Conservation (phyloP, 768 basidiomycete genomes). For the Exidia glandulosa region DNA sequence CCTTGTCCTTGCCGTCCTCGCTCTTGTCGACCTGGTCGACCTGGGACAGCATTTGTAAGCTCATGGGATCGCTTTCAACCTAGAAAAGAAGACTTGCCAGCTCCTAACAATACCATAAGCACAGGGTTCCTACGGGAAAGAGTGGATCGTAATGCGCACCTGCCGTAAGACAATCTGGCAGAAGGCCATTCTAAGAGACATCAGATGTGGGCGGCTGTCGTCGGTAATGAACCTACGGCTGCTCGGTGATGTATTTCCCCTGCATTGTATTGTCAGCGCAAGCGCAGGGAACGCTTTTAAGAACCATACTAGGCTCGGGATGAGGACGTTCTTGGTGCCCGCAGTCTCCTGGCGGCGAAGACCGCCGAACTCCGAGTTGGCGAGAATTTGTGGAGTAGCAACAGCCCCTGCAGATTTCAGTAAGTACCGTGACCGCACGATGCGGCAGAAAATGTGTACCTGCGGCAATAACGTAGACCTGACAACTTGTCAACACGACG, state of each 20-base stretch:
- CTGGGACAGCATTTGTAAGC: too few relatives aligned
- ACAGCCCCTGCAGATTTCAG: constrained; percentile 3
- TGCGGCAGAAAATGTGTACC: background rate
- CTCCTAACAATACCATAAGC: too few relatives aligned
- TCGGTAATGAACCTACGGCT: constrained; percentile 7
- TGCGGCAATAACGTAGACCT: constrained; percentile 11
- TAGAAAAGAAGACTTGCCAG: too few relatives aligned
- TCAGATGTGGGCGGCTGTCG: background rate
- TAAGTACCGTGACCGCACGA: background rate
- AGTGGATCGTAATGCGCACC: too few relatives aligned
- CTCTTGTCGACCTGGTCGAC: background rate
- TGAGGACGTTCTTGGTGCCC: too few relatives aligned
- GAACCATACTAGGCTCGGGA: constrained; percentile 4
- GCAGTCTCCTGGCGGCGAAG: too few relatives aligned
- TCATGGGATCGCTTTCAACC: too few relatives aligned
- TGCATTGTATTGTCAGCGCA: background rate
- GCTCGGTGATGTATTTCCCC: constrained; percentile 14
- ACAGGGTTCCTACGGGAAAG: too few relatives aligned
- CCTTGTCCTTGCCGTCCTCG: too few relatives aligned
- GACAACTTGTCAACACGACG: background rate
- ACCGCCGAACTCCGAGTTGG: constrained; percentile 8
- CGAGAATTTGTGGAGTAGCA: constrained; percentile 8
- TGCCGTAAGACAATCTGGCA: constrained; percentile 12
- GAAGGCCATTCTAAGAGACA: constrained; percentile 7
- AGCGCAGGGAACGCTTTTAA: background rate